phyloP scores from a whole-genome alignment of 1,139 yeast genomes.

The Zygosaccharomyces sapae region DNA sequence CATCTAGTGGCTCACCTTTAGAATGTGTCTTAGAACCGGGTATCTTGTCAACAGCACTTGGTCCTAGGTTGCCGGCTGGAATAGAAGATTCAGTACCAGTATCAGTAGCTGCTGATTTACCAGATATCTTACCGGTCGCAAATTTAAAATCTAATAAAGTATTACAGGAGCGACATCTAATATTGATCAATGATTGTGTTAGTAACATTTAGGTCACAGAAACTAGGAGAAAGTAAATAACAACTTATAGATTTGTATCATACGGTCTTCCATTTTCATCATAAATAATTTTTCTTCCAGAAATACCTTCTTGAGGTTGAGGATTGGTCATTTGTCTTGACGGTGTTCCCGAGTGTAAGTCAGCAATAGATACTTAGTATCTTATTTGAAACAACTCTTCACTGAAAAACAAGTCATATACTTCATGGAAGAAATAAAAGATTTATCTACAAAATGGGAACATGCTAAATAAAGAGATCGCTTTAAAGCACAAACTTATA shows the following conservation, averaged over 20 bases:
- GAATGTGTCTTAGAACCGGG: slow-evolving; percentile 34
- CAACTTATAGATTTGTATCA: too few relatives aligned
- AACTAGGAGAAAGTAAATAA: too few relatives aligned
- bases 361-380: background rate
- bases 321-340: slow-evolving; percentile 12
- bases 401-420: too few relatives aligned
- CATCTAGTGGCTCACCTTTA: slow-evolving; percentile 81
- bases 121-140: slow-evolving; percentile 20
- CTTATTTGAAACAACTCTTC: background rate
- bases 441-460: slow-evolving; percentile 1
- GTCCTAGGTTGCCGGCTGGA: too few relatives aligned
- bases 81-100: slow-evolving; percentile 22
- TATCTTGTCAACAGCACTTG: slow-evolving; percentile 12
- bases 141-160: slow-evolving; percentile 68
- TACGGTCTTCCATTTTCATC: slow-evolving; percentile 91
- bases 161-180: slow-evolving; percentile 74
- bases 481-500: background rate
- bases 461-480: background rate
- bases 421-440: background rate
- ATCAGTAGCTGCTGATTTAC: slow-evolving; percentile 12
- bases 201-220: slow-evolving; percentile 9
- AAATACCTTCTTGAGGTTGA: slow-evolving; percentile 41
- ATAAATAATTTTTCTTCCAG: slow-evolving; percentile 68
- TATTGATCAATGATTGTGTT: slow-evolving; percentile 26
- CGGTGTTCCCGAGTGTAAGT: slow-evolving; percentile 1